Conservation (phyloP, 257 asterid genomes). For the Solanum piurae region DNA sequence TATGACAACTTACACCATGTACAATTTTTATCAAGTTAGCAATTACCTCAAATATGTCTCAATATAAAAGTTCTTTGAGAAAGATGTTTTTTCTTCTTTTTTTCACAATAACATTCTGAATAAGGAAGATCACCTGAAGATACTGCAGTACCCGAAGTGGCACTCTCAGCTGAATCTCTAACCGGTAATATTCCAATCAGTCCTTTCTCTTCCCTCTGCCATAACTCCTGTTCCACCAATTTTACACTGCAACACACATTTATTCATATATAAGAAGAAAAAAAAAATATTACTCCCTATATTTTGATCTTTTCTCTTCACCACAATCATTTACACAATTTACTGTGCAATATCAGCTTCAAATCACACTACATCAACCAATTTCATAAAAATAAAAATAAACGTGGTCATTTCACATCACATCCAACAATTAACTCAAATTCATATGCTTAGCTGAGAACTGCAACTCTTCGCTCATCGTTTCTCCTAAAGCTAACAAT, state of each 20-base stretch:
- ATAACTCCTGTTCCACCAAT: slow-evolving; percentile 93
- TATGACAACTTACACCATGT: not conserved
- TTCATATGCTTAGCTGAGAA: not conserved
- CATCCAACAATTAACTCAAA: not conserved
- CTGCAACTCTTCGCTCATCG: not conserved
- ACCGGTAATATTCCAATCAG: slow-evolving; percentile 91
- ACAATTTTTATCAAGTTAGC: not conserved
- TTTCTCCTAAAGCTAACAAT: not conserved
- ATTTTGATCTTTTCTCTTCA: not conserved
- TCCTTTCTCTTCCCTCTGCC: slow-evolving; percentile 99
- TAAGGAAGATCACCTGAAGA: slow-evolving; percentile 47
- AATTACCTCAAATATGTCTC: not conserved
- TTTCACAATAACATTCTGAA: not conserved
- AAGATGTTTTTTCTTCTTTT: not conserved
- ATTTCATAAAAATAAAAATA: not conserved
- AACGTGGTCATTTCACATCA: not conserved
- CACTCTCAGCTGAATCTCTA: slow-evolving; percentile 64
- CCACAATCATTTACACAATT: not conserved
- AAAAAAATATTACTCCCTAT: not conserved
- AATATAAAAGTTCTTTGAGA: not conserved
- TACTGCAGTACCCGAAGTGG: slow-evolving; percentile 27
- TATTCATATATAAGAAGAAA: not conserved
- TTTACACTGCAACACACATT: slow-evolving; percentile 47
- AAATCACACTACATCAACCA: not conserved
- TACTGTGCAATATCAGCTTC: not conserved